Conservation (phyloP, 768 basidiomycete genomes). For the Tylopilus vinaceipallidus region DNA sequence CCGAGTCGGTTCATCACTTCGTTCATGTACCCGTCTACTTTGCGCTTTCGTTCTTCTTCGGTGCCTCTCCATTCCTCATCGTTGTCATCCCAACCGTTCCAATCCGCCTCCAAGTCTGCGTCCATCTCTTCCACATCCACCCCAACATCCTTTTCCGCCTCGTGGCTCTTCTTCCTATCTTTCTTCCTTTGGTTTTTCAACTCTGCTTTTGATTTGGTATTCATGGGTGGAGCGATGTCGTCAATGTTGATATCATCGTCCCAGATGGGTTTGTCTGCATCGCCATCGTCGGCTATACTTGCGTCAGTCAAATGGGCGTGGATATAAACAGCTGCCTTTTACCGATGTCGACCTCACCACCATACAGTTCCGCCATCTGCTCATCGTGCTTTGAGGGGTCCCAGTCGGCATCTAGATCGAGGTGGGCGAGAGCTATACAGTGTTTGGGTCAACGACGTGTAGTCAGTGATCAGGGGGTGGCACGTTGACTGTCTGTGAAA, state of each 20-base stretch:
- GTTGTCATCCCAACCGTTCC: constrained; percentile 32
- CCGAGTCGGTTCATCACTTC: constrained; percentile 81
- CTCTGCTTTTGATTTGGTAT: constrained; percentile 28
- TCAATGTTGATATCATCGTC: constrained; percentile 84
- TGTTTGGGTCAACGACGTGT: background rate
- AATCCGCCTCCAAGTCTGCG: constrained; percentile 56
- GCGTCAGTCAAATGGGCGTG: background rate
- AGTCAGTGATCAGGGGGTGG: too few relatives aligned
- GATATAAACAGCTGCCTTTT: constrained; percentile 4
- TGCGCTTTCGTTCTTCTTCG: constrained; percentile 85
- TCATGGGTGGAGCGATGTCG: constrained; percentile 49
- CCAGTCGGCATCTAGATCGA: constrained; percentile 93
- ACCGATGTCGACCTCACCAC: constrained; percentile 43
- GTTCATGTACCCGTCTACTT: constrained; percentile 86
- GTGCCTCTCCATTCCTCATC: constrained; percentile 82
- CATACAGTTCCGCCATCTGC: constrained; percentile 79
- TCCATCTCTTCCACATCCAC: constrained; percentile 48
- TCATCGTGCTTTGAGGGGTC: constrained; percentile 81
- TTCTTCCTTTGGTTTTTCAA: constrained; percentile 45
- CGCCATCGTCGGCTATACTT: constrained; percentile 30
- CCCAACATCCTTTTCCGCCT: constrained; percentile 45
- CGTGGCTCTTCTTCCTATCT: constrained; percentile 39
- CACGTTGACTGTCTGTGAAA: too few relatives aligned
- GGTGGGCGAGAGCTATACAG: constrained; percentile 52
- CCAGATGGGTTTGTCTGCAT: constrained; percentile 80